phyloP scores from a whole-genome alignment of 345 rosid species.

The Salix udensis region DNA sequence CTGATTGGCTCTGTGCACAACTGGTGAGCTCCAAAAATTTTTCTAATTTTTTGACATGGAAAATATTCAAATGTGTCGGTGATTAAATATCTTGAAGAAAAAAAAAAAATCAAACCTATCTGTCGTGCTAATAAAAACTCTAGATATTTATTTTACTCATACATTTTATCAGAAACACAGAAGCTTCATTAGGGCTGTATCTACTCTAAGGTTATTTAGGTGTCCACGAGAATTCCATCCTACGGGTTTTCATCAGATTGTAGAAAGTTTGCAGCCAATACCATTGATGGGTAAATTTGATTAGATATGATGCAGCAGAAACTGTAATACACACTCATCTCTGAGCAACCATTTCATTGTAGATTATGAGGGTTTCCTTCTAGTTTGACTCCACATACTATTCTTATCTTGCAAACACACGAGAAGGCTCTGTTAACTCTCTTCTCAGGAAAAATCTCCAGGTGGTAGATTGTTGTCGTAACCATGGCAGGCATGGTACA shows the following conservation, averaged over 20 bases:
- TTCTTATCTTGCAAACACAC: too few species aligned
- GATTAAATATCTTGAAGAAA: neutral
- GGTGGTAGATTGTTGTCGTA: neutral
- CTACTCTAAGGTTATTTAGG: neutral
- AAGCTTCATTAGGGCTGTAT: neutral
- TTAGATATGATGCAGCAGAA: neutral
- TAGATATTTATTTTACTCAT: neutral
- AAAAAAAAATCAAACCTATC: neutral
- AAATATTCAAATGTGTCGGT: neutral
- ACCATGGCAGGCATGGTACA: neutral
- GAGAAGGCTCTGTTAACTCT: neutral
- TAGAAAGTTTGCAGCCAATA: neutral
- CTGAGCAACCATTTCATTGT: neutral
- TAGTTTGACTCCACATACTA: neutral
- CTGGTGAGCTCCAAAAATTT: slow-evolving; percentile 48
- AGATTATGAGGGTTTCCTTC: neutral
- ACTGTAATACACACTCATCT: neutral
- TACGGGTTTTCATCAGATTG: neutral
- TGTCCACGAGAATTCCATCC: neutral
- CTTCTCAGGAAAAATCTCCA: neutral
- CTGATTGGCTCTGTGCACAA: slow-evolving; percentile 74
- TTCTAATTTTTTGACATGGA: neutral
- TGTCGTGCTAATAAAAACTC: neutral
- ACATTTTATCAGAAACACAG: neutral
- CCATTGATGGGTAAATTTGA: neutral